Base-by-base conservation (phyloP, 176 grass and related monocot genomes). In the Saccharum officinarum region DNA sequence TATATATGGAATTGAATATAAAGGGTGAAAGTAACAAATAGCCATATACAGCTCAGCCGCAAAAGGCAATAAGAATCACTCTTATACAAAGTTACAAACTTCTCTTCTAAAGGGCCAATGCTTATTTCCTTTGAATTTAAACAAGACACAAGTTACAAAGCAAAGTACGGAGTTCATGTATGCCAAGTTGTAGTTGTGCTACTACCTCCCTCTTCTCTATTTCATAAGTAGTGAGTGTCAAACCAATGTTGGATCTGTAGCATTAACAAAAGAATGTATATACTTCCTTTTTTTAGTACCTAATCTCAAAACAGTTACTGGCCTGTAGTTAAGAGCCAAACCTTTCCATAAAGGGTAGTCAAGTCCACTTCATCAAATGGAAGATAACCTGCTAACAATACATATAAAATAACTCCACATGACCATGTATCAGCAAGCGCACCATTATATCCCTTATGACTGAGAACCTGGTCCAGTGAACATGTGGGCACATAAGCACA, bases 391-490 rank as follows among this genome's bases (percentile, higher is more conserved):
- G 96, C 93, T 88, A 95, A 85, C 59, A 98, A 71, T 79, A 98
- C 96, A 89, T 95, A 98, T 44, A 98, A 72, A 85, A 98, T 95
- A 69, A 98, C 89, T 78, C 96, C 96, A 92, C 96, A 98, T 47
- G 96, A 98, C 96, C 96, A 98, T 66, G 88, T 92, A 92, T 98
- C 96, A 83, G 96, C 96, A 92, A 98, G 76, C 15, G 96, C 91
- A 71, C 96, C 93, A 89, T 98, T 86, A 88, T 98, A 98, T 75
- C 96, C 96, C 47, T 95, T 98, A 88, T 98, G 96, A 88, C 89
- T 87, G 63, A 98, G 88, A 82, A 98, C 96, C 96, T 98, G 88
- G 59, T 81, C 39, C 62, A 86, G 17, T 40, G 75, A 40, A 82
- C 23, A 66, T 8, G 8, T 7, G 61, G 16, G 36, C 26, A 50